These are phyloP conservation scores for Aspergillus chevalieri DNA, from an alignment of 2,329 filamentous ascomycete genomes.

Conservation along the genomic window DNA sequence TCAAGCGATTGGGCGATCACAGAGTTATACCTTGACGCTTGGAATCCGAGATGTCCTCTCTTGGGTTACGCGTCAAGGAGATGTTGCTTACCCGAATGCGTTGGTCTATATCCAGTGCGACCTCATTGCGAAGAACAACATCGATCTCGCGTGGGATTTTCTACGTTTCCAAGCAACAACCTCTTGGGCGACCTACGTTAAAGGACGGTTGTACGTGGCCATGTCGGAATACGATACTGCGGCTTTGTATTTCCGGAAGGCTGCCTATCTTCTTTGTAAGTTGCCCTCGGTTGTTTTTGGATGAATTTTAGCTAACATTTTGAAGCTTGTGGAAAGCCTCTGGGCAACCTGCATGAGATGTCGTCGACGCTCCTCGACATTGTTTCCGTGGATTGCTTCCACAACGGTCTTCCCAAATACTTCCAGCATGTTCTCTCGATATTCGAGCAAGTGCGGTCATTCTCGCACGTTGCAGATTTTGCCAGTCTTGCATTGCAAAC, in stretches of 20 bases:
- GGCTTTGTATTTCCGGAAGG: constrained; percentile 70
- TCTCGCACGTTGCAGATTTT: constrained; percentile 79
- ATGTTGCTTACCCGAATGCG: constrained; percentile 51
- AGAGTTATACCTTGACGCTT: constrained; percentile 38
- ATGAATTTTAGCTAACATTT: constrained; percentile 12
- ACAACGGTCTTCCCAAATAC: constrained; percentile 73
- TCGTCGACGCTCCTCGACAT: constrained; percentile 64
- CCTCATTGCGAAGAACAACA: constrained; percentile 61
- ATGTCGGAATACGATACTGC: constrained; percentile 69
- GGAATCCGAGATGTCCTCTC: constrained; percentile 40
- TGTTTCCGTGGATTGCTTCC: constrained; percentile 61
- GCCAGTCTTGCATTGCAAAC: constrained; percentile 68
- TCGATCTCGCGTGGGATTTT: constrained; percentile 61
- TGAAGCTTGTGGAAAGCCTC: constrained; percentile 38
- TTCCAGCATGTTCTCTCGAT: constrained; percentile 79
- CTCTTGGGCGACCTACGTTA: constrained; percentile 67
- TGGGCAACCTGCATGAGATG: constrained; percentile 41
- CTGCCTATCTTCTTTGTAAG: constrained; percentile 76
- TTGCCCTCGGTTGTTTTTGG: constrained; percentile 15
- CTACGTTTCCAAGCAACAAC: constrained; percentile 57
- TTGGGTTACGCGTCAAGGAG: constrained; percentile 47
- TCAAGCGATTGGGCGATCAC: constrained; percentile 32
- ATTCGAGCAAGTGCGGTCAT: constrained; percentile 70
- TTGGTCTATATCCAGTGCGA: constrained; percentile 64
- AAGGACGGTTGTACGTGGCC: constrained; percentile 70